phyloP scores from a whole-genome alignment of 2,329 filamentous ascomycete genomes.

The Venturia oleaginea region DNA sequence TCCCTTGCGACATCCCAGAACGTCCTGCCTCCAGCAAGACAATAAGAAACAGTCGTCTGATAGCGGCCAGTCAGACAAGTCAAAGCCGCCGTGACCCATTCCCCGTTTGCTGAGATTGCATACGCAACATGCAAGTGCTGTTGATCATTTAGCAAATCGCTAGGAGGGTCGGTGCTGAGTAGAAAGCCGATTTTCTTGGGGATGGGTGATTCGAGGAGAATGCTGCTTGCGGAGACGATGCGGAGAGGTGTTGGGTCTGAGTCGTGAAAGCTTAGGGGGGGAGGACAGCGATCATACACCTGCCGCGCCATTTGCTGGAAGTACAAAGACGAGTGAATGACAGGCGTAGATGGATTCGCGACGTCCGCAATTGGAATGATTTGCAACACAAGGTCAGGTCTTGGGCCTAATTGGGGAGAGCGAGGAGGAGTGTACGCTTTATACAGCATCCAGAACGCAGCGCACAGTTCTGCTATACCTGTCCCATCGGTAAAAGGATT shows the following conservation, averaged over 20 bases:
- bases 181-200: constrained; percentile 67
- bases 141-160: constrained; percentile 67
- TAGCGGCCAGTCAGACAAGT: constrained; percentile 67
- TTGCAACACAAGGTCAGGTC: constrained; percentile 62
- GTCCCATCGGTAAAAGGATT: constrained; percentile 53
- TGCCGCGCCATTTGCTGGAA: constrained; percentile 60
- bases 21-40: constrained; percentile 51
- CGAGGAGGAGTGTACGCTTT: constrained; percentile 48
- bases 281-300: constrained; percentile 65
- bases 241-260: constrained; percentile 41
- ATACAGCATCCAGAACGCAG: constrained; percentile 64
- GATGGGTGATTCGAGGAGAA: constrained; percentile 61
- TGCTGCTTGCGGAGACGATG: constrained; percentile 55
- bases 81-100: constrained; percentile 76
- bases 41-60: constrained; percentile 66
- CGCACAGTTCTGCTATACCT: constrained; percentile 58
- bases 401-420: constrained; percentile 18
- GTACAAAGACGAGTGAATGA: constrained; percentile 52
- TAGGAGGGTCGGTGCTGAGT: constrained; percentile 55
- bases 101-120: constrained; percentile 56
- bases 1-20: constrained; percentile 61
- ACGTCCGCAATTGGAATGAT: constrained; percentile 62
- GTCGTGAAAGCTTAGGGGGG: constrained; percentile 26
- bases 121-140: constrained; percentile 76
- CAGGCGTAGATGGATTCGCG: constrained; percentile 52